Evolutionary conservation across 768 basidiomycete species (phyloP), one percentile per base, ranked within the genome.

Genomic region (Lactarius sp.): DNA sequence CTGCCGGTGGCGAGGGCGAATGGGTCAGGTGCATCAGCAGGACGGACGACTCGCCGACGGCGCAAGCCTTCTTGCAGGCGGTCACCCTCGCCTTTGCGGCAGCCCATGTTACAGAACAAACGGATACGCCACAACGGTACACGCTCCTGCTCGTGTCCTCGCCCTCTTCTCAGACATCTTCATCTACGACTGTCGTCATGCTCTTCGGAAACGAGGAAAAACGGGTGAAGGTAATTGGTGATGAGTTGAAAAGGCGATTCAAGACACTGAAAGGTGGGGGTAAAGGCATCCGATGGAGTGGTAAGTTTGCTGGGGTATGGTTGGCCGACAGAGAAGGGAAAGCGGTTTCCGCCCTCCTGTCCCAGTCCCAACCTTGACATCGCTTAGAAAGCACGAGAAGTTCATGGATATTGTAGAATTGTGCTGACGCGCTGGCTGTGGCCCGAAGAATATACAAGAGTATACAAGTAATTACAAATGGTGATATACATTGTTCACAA

Each of bases 231-330:
- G 77, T 75, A 65, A 75, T 74, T 2, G 87, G 87, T 3, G 85
- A 85, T 3, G 76, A 71, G 31, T 71, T 88, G 49, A 89, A 83
- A 71, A 70, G 74, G 5, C 84, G 80, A 66, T 75, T 88, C 66
- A 67, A 60, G 34, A 77, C 77, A 9, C 78, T 88, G 52, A 92
- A 86, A 75, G 91, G 91, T 7, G 91, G 91, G 12, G 89, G 90
- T 4, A 90, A 87, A 70, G 90, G 88, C 1, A 67, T 76, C 18
- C 82, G 81, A 68, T 92, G 90, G 86, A 90, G 89, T 65, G 90
- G 90, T 10, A 87, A 91, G 71, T 81, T 79, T 60, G 78, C 73
- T 7, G 89, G 89, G 0, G 80, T 84, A 14, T 88, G 86, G 86
- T 81, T 80, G 68, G 77, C 76, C 18, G 73, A 65, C 5, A 78